Conservation (phyloP, 2,329 filamentous ascomycete genomes). For the Aspergillus chevalieri region DNA sequence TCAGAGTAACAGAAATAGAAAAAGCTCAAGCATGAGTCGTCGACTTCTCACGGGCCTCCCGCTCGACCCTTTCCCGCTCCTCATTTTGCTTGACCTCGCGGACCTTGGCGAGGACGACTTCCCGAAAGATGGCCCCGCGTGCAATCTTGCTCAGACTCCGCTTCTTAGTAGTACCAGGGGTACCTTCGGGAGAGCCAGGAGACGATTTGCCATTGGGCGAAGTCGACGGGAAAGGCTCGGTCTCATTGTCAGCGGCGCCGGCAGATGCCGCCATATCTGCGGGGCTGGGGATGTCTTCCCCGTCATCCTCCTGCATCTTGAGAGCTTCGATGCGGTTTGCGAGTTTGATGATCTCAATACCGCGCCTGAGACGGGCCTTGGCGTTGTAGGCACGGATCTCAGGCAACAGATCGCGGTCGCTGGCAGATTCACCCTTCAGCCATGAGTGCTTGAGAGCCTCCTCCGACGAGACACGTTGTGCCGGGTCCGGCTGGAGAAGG, state of each 20-base stretch:
- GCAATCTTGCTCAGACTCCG: slow-evolving; percentile 53
- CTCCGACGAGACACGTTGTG: slow-evolving; percentile 71
- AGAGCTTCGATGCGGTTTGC: slow-evolving; percentile 91
- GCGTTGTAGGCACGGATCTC: slow-evolving; percentile 94
- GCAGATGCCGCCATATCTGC: slow-evolving; percentile 57
- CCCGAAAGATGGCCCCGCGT: slow-evolving; percentile 75
- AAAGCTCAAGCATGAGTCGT: slow-evolving; percentile 12
- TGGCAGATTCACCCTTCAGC: slow-evolving; percentile 86
- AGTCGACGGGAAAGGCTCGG: slow-evolving; percentile 20
- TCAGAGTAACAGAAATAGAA: slow-evolving; percentile 3
- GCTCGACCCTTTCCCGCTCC: slow-evolving; percentile 63
- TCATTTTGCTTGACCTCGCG: slow-evolving; percentile 85
- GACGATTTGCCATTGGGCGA: slow-evolving; percentile 8
- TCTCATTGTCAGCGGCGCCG: slow-evolving; percentile 8
- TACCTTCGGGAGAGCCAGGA: slow-evolving; percentile 12
- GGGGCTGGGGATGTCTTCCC: slow-evolving; percentile 59
- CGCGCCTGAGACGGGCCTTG: slow-evolving; percentile 81
- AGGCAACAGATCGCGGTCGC: slow-evolving; percentile 92
- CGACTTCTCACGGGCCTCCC: slow-evolving; percentile 45
- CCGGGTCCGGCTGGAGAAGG: slow-evolving; percentile 72
- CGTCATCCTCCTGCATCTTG: slow-evolving; percentile 85
- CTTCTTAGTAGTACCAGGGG: slow-evolving; percentile 37
- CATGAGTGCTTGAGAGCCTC: slow-evolving; percentile 76
- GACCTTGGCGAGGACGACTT: slow-evolving; percentile 90
- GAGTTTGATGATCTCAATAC: slow-evolving; percentile 93